These are phyloP conservation scores for Prunus persica DNA, from an alignment of 306 rosid species.

Conservation along the genomic window Prunus_persica_NCBIv2 NC_034012.1:24028501-24029000, in stretches of 20 bases:
- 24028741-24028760: neutral
- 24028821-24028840: neutral
- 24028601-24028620: neutral
- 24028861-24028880: neutral
- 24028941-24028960: neutral
- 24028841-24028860: neutral
- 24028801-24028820: neutral
- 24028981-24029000: neutral
- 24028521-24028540: slow-evolving; percentile 21
- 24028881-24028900: neutral
- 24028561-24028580: slow-evolving; percentile 51
- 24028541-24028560: slow-evolving; percentile 44
- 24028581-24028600: neutral
- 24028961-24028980: neutral
- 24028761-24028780: neutral
- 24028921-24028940: neutral
- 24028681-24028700: neutral
- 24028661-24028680: neutral
- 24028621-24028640: neutral
- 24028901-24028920: neutral
- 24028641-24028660: neutral
- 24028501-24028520: slow-evolving; percentile 39
- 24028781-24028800: neutral
- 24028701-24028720: neutral
- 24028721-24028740: neutral